Evolutionary conservation across 2,329 filamentous ascomycete species (phyloP).

Genomic region (Aspergillus sp.): DNA sequence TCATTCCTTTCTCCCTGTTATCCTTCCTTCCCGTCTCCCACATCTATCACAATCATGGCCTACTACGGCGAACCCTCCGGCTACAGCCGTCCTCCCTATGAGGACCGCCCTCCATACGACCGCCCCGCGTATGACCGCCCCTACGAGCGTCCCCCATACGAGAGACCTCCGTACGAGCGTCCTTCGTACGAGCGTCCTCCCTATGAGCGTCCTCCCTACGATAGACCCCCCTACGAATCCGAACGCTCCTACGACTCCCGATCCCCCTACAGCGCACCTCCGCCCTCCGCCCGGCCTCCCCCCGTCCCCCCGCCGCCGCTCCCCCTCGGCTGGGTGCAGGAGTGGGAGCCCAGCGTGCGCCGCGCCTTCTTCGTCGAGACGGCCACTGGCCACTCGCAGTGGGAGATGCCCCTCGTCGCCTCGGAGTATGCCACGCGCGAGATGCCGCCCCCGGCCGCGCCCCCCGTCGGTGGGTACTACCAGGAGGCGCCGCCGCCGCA

Average conservation of each 20-base stretch:
- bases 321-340: conserved; percentile 60
- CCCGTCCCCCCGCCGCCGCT: conserved; percentile 49
- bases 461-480: conserved; percentile 11
- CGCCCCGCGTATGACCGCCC: conserved; percentile 11
- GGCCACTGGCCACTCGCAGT: conserved; percentile 60
- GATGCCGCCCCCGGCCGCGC: conserved; percentile 3
- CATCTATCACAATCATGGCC: conserved; percentile 13
- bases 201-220: conserved; percentile 22
- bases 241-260: conserved; percentile 20
- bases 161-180: conserved; percentile 9
- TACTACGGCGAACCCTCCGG: conserved; percentile 6
- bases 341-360: conserved; percentile 61
- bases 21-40: not conserved
- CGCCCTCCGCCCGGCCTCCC: conserved; percentile 28
- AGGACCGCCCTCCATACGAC: conserved; percentile 13
- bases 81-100: conserved; percentile 8
- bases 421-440: conserved; percentile 22
- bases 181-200: conserved; percentile 14
- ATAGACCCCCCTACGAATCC: conserved; percentile 18
- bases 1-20: not conserved
- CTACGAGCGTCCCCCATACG: conserved; percentile 11
- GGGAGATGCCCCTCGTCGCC: conserved; percentile 54
- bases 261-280: conserved; percentile 22
- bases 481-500: conserved; percentile 9
- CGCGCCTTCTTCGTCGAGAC: conserved; percentile 66